Conservation (phyloP, 208 protist genomes). For the Phytomonas sp. region DNA sequence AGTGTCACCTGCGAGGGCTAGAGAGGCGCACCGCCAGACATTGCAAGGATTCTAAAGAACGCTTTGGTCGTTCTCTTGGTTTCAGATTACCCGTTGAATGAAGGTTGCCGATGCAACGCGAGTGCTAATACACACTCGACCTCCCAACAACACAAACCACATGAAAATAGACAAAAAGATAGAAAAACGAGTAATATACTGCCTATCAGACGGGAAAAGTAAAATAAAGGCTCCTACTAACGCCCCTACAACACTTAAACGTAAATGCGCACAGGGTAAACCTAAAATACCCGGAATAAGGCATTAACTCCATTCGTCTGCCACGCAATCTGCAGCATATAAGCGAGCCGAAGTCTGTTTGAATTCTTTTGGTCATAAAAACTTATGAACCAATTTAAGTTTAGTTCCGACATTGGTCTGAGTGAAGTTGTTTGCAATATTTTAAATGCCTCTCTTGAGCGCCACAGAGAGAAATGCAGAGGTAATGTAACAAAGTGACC, state of each 20-base stretch:
- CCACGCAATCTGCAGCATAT: background rate
- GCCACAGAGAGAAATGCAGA: background rate
- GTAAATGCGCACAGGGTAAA: background rate
- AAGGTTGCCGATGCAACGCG: background rate
- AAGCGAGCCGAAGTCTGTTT: background rate
- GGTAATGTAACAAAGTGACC: background rate
- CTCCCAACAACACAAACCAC: background rate
- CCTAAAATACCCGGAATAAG: background rate
- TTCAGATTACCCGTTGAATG: background rate
- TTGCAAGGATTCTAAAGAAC: no score
- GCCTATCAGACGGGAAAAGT: conserved; percentile 8
- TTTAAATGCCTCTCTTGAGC: background rate
- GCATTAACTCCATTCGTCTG: background rate
- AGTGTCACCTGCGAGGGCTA: conserved; percentile 88
- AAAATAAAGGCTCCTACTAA: background rate
- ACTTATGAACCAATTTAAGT: no score
- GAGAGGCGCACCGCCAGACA: conserved; percentile 76
- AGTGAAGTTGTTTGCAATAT: background rate
- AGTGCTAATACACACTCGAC: background rate
- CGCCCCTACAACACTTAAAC: background rate
- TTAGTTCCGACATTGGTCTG: no score
- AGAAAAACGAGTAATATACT: conserved; percentile 7
- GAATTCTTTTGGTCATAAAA: no score
- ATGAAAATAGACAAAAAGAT: background rate
- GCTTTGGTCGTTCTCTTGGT: background rate